phyloP scores from a whole-genome alignment of 2,329 filamentous ascomycete genomes.

The Rhinocladiella similis region DNA sequence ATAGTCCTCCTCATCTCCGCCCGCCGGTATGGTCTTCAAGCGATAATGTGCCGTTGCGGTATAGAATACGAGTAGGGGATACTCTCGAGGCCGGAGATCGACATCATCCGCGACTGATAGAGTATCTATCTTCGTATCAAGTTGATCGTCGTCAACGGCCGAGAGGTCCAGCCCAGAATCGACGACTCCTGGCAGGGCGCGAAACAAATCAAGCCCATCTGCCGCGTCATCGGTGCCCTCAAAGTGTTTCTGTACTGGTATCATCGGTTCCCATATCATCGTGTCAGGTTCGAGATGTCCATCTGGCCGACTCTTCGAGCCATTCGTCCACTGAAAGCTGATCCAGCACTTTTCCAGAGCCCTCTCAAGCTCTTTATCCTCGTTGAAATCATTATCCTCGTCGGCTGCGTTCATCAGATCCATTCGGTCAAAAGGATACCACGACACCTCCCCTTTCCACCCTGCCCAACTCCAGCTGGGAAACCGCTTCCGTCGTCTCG shows the following conservation, averaged over 20 bases:
- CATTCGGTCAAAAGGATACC: not conserved
- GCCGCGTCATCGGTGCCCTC: not conserved
- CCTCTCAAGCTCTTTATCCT: not conserved
- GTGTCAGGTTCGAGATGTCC: not conserved
- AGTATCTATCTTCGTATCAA: too few species aligned
- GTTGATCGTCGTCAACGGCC: too few species aligned
- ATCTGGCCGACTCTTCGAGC: not conserved
- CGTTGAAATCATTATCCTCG: not conserved
- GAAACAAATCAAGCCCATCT: not conserved
- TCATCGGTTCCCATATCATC: not conserved
- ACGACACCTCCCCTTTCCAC: not conserved
- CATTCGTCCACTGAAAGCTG: not conserved
- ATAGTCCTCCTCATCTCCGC: not conserved
- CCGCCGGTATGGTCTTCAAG: not conserved
- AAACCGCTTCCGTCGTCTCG: not conserved
- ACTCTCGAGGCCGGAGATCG: not conserved
- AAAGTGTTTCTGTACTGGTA: not conserved
- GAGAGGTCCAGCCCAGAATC: not conserved
- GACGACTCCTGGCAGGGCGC: not conserved
- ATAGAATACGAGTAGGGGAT: not conserved
- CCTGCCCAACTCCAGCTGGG: constrained; percentile 3
- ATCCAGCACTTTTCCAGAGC: not conserved
- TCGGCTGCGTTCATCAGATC: not conserved
- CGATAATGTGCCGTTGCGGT: not conserved
- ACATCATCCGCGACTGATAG: too few species aligned